Evolutionary conservation across 2,329 filamentous ascomycete genomes (phyloP).

Genomic region (Arthroderma uncinatum): DNA sequence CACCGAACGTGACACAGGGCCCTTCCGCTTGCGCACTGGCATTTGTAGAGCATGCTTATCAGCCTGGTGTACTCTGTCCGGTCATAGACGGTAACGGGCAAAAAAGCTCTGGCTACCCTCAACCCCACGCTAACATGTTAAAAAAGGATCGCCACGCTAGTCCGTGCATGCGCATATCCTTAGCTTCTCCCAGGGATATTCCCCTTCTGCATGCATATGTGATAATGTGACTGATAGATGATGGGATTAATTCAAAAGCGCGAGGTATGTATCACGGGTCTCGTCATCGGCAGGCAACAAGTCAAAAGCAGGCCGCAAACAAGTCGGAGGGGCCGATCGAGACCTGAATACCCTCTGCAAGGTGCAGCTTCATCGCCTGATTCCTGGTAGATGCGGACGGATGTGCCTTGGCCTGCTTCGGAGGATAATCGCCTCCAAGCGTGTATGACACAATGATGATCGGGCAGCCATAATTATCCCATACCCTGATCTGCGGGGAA

Average conservation of each 20-base stretch:
- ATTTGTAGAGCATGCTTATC: background rate
- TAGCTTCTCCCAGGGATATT: background rate
- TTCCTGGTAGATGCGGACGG: background rate
- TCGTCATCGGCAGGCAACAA: background rate
- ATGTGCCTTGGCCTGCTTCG: background rate
- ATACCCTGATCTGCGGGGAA: background rate
- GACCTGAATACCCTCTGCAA: background rate
- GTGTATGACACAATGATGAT: background rate
- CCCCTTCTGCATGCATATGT: conserved; percentile 1
- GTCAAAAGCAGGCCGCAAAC: background rate
- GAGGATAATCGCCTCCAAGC: background rate
- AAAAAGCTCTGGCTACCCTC: background rate
- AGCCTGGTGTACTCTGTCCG: background rate
- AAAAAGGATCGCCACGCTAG: background rate
- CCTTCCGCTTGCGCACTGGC: background rate
- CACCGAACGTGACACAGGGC: background rate
- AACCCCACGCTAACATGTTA: conserved; percentile 1
- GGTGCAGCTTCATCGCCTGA: background rate
- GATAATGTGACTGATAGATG: conserved; percentile 1
- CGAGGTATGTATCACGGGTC: background rate
- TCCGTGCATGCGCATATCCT: background rate
- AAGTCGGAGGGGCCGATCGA: background rate
- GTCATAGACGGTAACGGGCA: background rate
- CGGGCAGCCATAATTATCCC: background rate
- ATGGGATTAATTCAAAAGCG: background rate